phyloP scores from a whole-genome alignment of 495 filamentous ascomycete species.

The Eremomyces bilateralis region DNA sequence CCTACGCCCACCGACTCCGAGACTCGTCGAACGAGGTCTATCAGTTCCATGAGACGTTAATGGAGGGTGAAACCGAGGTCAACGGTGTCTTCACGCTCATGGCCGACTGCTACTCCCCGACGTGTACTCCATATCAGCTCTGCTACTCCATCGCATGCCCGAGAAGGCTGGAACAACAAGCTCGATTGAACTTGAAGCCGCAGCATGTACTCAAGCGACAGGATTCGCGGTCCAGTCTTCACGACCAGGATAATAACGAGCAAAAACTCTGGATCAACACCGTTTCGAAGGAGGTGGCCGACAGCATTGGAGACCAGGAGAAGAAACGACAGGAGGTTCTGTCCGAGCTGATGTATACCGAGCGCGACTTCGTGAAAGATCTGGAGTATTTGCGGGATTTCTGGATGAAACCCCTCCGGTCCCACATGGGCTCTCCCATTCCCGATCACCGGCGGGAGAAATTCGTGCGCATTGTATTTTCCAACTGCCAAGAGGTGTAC shows the following conservation, averaged over 20 bases:
- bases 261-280: slow-evolving; percentile 99
- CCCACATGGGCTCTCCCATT: slow-evolving; percentile 55
- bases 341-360: slow-evolving; percentile 96
- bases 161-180: slow-evolving; percentile 82
- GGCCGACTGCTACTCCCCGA: slow-evolving; percentile 95
- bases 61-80: slow-evolving; percentile 72
- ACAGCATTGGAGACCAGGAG: slow-evolving; percentile 68
- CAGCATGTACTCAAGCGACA: slow-evolving; percentile 70
- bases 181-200: slow-evolving; percentile 74
- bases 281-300: slow-evolving; percentile 83
- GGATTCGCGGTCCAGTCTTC: slow-evolving; percentile 59
- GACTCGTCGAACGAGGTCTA: slow-evolving; percentile 85
- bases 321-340: slow-evolving; percentile 98
- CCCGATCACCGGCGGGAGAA: slow-evolving; percentile 70
- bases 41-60: slow-evolving; percentile 82
- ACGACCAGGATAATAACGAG: slow-evolving; percentile 72
- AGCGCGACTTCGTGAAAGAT: slow-evolving; percentile 98
- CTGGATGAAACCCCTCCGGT: slow-evolving; percentile 86
- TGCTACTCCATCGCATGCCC: slow-evolving; percentile 99
- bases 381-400: slow-evolving; percentile 95
- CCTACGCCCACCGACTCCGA: slow-evolving; percentile 85
- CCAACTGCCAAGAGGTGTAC: slow-evolving; percentile 88
- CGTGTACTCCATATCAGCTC: slow-evolving; percentile 78
- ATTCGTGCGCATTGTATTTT: slow-evolving; percentile 87
- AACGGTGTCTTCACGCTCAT: slow-evolving; percentile 94